Conservation (phyloP, 1,139 yeast genomes). For the Maudiozyma humilis region DNA sequence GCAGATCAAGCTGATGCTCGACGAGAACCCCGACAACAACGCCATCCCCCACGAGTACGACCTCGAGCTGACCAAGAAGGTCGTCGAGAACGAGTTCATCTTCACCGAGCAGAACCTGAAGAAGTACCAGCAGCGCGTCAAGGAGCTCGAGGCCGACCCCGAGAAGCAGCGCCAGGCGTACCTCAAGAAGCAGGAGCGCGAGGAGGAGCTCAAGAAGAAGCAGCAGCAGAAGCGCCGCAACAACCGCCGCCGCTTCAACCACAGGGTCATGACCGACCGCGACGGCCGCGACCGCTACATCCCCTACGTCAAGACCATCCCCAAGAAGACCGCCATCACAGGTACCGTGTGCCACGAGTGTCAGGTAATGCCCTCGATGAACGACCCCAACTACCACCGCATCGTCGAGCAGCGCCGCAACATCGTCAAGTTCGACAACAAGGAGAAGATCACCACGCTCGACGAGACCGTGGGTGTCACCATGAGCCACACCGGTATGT, state of each 20-base stretch:
- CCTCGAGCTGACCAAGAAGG: conserved; percentile 64
- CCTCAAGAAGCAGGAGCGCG: conserved; percentile 32
- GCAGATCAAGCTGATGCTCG: conserved; percentile 51
- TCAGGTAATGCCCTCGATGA: conserved; percentile 70
- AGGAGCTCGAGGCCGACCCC: conserved; percentile 33
- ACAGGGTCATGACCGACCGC: conserved; percentile 35
- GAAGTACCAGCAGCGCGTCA: conserved; percentile 52
- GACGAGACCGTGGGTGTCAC: conserved; percentile 83
- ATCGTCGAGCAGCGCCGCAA: conserved; percentile 49
- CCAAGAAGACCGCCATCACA: conserved; percentile 73
- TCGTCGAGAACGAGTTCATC: conserved; percentile 78
- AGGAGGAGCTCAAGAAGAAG: conserved; percentile 34
- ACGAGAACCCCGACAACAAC: conserved; percentile 34
- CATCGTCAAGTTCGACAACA: conserved; percentile 36
- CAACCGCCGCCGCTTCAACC: conserved; percentile 29
- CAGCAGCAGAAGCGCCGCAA: conserved; percentile 30
- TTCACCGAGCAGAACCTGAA: conserved; percentile 81
- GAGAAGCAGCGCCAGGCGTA: conserved; percentile 38
- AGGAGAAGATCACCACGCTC: conserved; percentile 71
- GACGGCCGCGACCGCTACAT: conserved; percentile 44
- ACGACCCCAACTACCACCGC: conserved; percentile 60
- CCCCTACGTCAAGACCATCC: conserved; percentile 73
- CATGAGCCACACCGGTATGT: conserved; percentile 78
- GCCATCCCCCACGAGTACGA: conserved; percentile 81
- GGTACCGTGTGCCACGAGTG: conserved; percentile 94